Base-by-base conservation (phyloP, 768 basidiomycete genomes). In the Pleurotus salmoneostramineus region DNA sequence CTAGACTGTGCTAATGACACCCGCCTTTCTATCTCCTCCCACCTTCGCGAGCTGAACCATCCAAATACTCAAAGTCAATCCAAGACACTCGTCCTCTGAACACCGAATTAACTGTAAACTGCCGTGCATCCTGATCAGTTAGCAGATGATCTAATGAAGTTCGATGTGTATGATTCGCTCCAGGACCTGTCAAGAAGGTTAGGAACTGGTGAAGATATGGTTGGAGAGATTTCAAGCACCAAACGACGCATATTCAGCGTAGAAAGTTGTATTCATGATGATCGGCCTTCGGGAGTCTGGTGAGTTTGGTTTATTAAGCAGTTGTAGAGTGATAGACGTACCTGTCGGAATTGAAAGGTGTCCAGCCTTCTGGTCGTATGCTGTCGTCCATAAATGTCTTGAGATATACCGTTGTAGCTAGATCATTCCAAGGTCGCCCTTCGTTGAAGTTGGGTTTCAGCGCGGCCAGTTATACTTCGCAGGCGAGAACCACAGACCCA, bases 351-450 rank as follows among this genome's bases (percentile, higher is more conserved):
- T 71, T 66, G 60, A 83, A 85, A 0, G 82, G 72, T 1, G 67
- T 79, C 72, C 79, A 87, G 6, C 84, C 84, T 7, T 64, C 74
- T 1, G 83, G 75, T 5, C 70, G 49, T 35, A 86, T 76, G 60
- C 76, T 82, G 10, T 78, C 71, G 55, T 87, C 84, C 84, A 87
- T 87, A 51, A 75, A 79, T 0, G 78, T 84, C 4, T 68, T 69
- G 6, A 86, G 66, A 59, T 71, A 87, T 1, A 87, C 79, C 0
- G 83, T 78, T 0, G 76, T 76, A 0, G 84, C 81, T 5, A 82
- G 68, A 51, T 80, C 75, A 64, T 85, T 87, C 86, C 87, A 88
- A 0, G 87, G 85, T 2, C 86, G 78, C 4, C 75, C 74, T 72
- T 52, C 17, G 36, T 46, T 49, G 2, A 40, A 27, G 21, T 27